Percentiles rank a stretch among this genome's conserved stretches.
phyloP scores from a whole-genome alignment of 2,329 filamentous ascomycete species.

The Trichoderma lentiforme region DNA sequence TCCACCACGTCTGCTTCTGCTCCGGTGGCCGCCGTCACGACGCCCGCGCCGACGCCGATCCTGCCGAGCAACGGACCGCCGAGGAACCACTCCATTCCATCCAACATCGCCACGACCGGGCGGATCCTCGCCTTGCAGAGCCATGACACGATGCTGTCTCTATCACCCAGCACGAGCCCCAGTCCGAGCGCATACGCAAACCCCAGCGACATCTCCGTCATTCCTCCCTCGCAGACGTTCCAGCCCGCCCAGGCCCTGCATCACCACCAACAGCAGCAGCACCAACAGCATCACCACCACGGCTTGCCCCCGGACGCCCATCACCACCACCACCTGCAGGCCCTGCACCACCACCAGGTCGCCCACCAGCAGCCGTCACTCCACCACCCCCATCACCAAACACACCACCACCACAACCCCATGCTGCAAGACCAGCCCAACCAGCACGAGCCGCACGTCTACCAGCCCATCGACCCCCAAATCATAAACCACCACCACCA shows the following conservation, averaged over 20 bases:
- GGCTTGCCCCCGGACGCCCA: not conserved
- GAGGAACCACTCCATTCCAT: not conserved
- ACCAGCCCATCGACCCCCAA: conserved; percentile 54
- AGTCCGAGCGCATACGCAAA: conserved; percentile 45
- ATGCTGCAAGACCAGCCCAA: conserved; percentile 33
- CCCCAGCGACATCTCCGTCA: conserved; percentile 46
- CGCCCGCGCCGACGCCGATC: conserved; percentile 13
- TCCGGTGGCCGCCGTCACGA: not conserved
- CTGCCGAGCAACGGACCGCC: conserved; percentile 13
- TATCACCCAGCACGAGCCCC: conserved; percentile 27
- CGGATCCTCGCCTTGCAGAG: conserved; percentile 31
- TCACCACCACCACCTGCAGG: conserved; percentile 32
- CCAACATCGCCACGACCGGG: conserved; percentile 18
- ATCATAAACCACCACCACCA: conserved; percentile 20
- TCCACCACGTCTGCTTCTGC: not conserved
- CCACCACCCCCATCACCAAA: conserved; percentile 30
- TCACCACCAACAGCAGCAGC: conserved; percentile 22
- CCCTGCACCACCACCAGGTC: conserved; percentile 27
- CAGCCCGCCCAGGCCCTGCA: conserved; percentile 25
- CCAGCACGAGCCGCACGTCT: conserved; percentile 35
- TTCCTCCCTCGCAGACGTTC: conserved; percentile 39
- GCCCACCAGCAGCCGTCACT: conserved; percentile 50
- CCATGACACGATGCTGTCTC: conserved; percentile 27
- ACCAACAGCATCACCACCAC: conserved; percentile 21
- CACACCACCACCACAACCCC: conserved; percentile 33